Evolutionary conservation across 164 flowering plant species (phyloP).

Genomic region (Buxus sempervirens): DNA sequence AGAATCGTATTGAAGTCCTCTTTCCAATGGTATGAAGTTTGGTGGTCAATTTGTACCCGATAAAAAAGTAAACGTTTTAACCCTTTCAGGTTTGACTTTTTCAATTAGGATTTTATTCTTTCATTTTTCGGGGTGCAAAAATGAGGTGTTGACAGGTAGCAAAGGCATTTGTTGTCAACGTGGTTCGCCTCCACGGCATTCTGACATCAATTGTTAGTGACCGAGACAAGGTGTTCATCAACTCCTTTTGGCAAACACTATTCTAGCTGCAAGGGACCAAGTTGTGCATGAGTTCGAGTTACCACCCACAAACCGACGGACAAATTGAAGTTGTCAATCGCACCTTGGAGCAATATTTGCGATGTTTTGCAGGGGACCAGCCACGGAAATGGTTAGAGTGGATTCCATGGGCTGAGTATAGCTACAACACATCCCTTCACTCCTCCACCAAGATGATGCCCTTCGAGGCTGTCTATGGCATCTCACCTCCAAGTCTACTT

Average conservation of each 20-base stretch:
- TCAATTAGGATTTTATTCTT: too few relatives aligned
- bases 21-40: too few relatives aligned
- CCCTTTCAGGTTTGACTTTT: too few relatives aligned
- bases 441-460: conserved; percentile 6
- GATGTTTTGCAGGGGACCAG: conserved; percentile 6
- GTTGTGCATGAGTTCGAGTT: conserved; percentile 6
- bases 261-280: conserved; percentile 5
- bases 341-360: not conserved
- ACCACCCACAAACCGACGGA: conserved; percentile 4
- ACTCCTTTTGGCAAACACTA: too few relatives aligned
- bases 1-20: too few relatives aligned
- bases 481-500: not conserved
- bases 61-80: too few relatives aligned
- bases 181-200: not conserved
- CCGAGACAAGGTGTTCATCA: not conserved
- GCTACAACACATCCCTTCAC: not conserved
- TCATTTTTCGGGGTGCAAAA: too few relatives aligned
- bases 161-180: too few relatives aligned
- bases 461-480: conserved; percentile 3
- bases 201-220: conserved; percentile 1
- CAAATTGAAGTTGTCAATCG: conserved; percentile 11
- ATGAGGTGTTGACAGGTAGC: too few relatives aligned
- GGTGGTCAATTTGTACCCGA: too few relatives aligned
- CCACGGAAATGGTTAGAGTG: not conserved
- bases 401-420: too few relatives aligned